phyloP scores from a whole-genome alignment of 1,139 yeast species.

The Hansenula sp. region DNA sequence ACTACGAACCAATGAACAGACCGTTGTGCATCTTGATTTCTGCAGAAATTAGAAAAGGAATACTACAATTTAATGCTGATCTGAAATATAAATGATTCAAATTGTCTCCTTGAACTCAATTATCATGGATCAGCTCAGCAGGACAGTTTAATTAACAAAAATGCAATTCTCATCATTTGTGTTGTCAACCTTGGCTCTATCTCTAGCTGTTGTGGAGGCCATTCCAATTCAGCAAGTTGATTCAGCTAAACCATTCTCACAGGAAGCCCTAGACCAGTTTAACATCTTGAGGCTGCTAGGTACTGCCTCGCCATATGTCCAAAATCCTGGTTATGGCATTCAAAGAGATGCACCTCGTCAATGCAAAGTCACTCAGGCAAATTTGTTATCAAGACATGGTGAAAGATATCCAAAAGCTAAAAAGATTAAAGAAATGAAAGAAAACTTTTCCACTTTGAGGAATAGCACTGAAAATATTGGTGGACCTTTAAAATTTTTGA shows the following conservation, averaged over 20 bases:
- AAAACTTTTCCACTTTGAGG: constrained; percentile 5
- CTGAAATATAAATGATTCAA: too few relatives aligned
- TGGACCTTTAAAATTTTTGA: constrained; percentile 14
- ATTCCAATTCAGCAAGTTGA: not conserved
- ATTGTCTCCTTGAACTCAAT: too few relatives aligned
- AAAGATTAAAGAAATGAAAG: constrained; percentile 7
- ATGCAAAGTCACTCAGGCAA: constrained; percentile 44
- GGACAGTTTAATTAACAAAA: too few relatives aligned
- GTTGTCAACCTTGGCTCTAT: constrained; percentile 1
- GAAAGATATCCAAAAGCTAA: constrained; percentile 40
- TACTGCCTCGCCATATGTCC: constrained; percentile 45
- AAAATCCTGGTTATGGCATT: constrained; percentile 42
- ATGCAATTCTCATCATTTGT: constrained; percentile 1
- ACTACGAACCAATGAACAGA: too few relatives aligned
- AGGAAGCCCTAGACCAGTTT: constrained; percentile 16
- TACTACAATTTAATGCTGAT: too few relatives aligned
- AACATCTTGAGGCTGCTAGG: constrained; percentile 42
- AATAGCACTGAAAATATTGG: constrained; percentile 4
- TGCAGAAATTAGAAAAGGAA: too few relatives aligned
- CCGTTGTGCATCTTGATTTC: too few relatives aligned
- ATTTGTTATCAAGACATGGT: constrained; percentile 45
- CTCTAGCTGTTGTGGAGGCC: too few relatives aligned
- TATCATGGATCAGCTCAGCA: too few relatives aligned
- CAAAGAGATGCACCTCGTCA: constrained; percentile 34
- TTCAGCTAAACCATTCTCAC: constrained; percentile 13